These are phyloP conservation scores for Pyrenophora graminea DNA, from an alignment of 2,329 filamentous ascomycete species.

Conservation along the genomic window DNA sequence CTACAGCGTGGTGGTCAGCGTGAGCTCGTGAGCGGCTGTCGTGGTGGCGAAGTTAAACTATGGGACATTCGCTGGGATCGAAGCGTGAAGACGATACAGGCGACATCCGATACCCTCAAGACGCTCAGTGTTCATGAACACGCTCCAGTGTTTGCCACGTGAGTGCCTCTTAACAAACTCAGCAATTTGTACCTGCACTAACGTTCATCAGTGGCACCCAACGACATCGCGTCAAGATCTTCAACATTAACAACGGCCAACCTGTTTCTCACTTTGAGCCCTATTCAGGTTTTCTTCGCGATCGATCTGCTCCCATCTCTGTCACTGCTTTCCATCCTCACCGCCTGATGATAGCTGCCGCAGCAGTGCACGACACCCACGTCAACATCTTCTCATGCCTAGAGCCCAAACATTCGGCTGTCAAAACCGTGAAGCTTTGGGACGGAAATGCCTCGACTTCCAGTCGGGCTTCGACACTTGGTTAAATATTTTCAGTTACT, in stretches of 20 bases:
- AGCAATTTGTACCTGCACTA: constrained; percentile 45
- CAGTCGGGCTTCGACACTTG: constrained; percentile 25
- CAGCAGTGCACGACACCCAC: constrained; percentile 83
- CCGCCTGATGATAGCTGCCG: constrained; percentile 85
- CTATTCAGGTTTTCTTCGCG: constrained; percentile 85
- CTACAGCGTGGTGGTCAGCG: constrained; percentile 94
- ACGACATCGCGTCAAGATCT: constrained; percentile 84
- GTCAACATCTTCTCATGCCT: constrained; percentile 77
- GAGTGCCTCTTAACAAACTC: constrained; percentile 60
- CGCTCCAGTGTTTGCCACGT: constrained; percentile 81
- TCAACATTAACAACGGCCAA: constrained; percentile 77
- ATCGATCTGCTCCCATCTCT: constrained; percentile 79
- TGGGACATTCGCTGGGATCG: constrained; percentile 94
- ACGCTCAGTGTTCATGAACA: constrained; percentile 95
- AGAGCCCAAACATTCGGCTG: constrained; percentile 28
- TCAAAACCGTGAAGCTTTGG: constrained; percentile 42
- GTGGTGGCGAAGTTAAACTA: constrained; percentile 89
- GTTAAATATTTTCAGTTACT: constrained; percentile 1
- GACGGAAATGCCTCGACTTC: constrained; percentile 31
- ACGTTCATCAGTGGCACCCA: constrained; percentile 72
- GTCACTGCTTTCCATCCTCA: constrained; percentile 95
- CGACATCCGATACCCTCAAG: constrained; percentile 76
- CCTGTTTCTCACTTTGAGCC: constrained; percentile 85
- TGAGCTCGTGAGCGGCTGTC: constrained; percentile 86
- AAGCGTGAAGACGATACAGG: constrained; percentile 72